Evolutionary conservation across 2,329 filamentous ascomycete species (phyloP).

Genomic region (Fusarium brachygibbosum): DNA sequence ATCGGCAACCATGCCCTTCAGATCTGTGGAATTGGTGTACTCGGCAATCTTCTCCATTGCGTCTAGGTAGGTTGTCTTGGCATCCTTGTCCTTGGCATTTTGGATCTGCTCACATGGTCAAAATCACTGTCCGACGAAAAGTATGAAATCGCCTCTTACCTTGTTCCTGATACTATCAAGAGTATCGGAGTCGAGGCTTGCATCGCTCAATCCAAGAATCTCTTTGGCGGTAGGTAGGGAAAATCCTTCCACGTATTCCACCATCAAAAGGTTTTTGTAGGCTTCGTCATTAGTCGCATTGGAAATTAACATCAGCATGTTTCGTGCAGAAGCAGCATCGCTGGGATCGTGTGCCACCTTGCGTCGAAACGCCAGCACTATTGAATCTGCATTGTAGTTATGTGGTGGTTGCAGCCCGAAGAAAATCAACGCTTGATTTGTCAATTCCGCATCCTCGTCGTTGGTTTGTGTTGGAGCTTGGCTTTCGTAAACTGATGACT

Average conservation of each 20-base stretch:
- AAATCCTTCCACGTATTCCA: conserved; percentile 55
- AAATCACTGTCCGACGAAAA: background rate
- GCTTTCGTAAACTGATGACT: conserved; percentile 58
- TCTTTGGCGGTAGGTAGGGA: conserved; percentile 53
- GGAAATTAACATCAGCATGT: conserved; percentile 55
- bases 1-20: conserved; percentile 49
- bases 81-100: conserved; percentile 47
- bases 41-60: conserved; percentile 55
- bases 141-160: conserved; percentile 37
- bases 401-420: conserved; percentile 55
- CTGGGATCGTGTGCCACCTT: conserved; percentile 53
- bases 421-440: conserved; percentile 53
- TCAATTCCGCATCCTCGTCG: conserved; percentile 51
- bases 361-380: conserved; percentile 54
- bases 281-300: conserved; percentile 53
- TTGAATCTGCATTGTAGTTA: conserved; percentile 52
- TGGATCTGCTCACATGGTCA: conserved; percentile 47
- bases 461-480: conserved; percentile 49
- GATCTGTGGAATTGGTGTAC: conserved; percentile 47
- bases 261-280: conserved; percentile 52
- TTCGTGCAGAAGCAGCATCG: conserved; percentile 50
- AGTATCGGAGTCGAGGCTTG: conserved; percentile 46
- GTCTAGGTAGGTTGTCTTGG: conserved; percentile 52
- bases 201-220: conserved; percentile 49
- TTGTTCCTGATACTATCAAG: conserved; percentile 48